Evolutionary conservation across 2,329 filamentous ascomycete species (phyloP).

Genomic region (Pyrenochaeta sp.): DNA sequence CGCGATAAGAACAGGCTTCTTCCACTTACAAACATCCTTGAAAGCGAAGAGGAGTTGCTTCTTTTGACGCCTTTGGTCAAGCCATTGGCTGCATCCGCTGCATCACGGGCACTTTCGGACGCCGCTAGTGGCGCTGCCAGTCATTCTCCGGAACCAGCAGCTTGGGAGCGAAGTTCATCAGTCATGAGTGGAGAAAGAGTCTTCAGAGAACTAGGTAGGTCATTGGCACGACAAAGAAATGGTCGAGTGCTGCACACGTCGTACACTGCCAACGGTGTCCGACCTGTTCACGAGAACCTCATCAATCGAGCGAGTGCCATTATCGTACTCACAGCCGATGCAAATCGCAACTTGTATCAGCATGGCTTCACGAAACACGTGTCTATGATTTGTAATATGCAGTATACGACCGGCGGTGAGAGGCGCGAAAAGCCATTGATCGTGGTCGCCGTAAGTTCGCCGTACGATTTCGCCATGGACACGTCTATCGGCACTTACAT

Average conservation of each 20-base stretch:
- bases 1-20: slow-evolving; percentile 86
- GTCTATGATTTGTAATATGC: slow-evolving; percentile 91
- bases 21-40: slow-evolving; percentile 81
- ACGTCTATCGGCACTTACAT: slow-evolving; percentile 89
- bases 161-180: slow-evolving; percentile 66
- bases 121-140: slow-evolving; percentile 61
- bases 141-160: slow-evolving; percentile 63
- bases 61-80: slow-evolving; percentile 90
- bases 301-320: slow-evolving; percentile 89
- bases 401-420: slow-evolving; percentile 74
- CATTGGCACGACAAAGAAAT: slow-evolving; percentile 83
- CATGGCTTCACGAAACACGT: slow-evolving; percentile 96
- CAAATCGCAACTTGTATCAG: slow-evolving; percentile 92
- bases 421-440: slow-evolving; percentile 82
- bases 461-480: slow-evolving; percentile 96
- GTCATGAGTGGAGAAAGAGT: slow-evolving; percentile 93
- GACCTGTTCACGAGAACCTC: slow-evolving; percentile 91
- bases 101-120: slow-evolving; percentile 75
- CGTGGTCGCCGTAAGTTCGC: slow-evolving; percentile 91
- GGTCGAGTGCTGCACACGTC: slow-evolving; percentile 92
- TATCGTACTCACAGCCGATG: slow-evolving; percentile 91
- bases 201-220: slow-evolving; percentile 87
- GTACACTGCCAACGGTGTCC: slow-evolving; percentile 91
- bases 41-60: slow-evolving; percentile 86
- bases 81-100: slow-evolving; percentile 86